A percentile compares a stretch with the other conserved stretches of the same genome.
phyloP scores from a whole-genome alignment of 495 filamentous ascomycete genomes.

The Podospora conica region DNA sequence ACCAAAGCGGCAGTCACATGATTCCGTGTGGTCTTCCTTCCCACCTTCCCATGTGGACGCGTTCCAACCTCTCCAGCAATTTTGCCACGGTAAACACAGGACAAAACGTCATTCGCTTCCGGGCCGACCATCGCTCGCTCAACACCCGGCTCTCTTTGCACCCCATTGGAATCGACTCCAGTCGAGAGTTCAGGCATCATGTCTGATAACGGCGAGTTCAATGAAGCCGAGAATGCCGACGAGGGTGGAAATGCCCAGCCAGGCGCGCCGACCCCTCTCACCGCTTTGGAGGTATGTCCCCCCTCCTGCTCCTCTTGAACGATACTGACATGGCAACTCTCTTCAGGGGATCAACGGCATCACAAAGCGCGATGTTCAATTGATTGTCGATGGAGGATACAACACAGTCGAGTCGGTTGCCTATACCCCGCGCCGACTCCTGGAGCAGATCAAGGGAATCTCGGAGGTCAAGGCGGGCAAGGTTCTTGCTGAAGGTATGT shows the following conservation, averaged over 20 bases:
- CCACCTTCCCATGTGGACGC: background rate
- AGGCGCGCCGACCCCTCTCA: constrained; percentile 89
- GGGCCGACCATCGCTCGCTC: background rate
- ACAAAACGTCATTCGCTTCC: background rate
- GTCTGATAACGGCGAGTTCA: constrained; percentile 34
- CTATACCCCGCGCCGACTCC: constrained; percentile 79
- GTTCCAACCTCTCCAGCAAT: background rate
- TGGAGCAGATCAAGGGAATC: constrained; percentile 96
- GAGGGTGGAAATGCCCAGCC: constrained; percentile 60
- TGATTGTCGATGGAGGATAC: constrained; percentile 85
- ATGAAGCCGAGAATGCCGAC: constrained; percentile 38
- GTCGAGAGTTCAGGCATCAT: constrained; percentile 15
- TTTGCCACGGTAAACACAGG: constrained; percentile 4
- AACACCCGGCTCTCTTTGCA: background rate
- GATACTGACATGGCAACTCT: background rate
- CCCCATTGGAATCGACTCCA: background rate
- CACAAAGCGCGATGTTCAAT: constrained; percentile 89
- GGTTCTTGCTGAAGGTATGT: constrained; percentile 78
- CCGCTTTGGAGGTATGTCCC: constrained; percentile 69
- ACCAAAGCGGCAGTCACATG: constrained; percentile 2
- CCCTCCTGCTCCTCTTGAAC: background rate
- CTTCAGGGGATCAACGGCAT: constrained; percentile 72
- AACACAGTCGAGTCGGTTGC: constrained; percentile 93
- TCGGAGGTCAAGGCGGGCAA: constrained; percentile 94
- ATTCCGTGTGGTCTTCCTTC: constrained; percentile 6